These are phyloP conservation scores for Echium plantagineum DNA, from an alignment of 257 asterid genomes.

Conservation along the genomic window DNA sequence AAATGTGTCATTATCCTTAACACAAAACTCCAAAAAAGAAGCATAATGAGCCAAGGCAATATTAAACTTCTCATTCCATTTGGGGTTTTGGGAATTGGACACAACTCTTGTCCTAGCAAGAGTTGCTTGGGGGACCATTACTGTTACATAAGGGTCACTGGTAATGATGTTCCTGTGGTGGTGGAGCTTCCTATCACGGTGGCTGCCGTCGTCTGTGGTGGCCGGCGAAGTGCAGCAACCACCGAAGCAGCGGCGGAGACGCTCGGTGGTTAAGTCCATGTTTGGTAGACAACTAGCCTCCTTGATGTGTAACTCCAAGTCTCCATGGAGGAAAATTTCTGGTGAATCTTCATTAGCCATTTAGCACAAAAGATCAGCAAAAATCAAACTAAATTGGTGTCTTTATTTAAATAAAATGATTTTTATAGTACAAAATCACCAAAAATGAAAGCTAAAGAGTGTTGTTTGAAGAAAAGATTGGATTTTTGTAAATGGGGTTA, in stretches of 20 bases:
- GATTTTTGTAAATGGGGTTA: too few relatives aligned
- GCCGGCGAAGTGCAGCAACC: conserved; percentile 39
- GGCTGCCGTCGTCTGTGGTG: conserved; percentile 13
- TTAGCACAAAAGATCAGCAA: background rate
- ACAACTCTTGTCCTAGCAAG: conserved; percentile 84
- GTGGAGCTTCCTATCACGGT: conserved; percentile 29
- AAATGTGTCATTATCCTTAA: conserved; percentile 69
- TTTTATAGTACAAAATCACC: too few relatives aligned
- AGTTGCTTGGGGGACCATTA: conserved; percentile 59
- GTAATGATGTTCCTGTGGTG: conserved; percentile 62
- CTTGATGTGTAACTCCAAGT: conserved; percentile 47
- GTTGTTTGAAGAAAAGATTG: too few relatives aligned
- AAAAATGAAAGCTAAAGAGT: too few relatives aligned
- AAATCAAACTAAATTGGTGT: too few relatives aligned
- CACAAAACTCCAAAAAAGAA: conserved; percentile 40
- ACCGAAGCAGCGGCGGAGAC: conserved; percentile 53
- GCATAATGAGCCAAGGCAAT: conserved; percentile 59
- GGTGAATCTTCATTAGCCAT: conserved; percentile 35
- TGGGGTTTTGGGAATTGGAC: conserved; percentile 57
- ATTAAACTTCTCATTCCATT: conserved; percentile 54
- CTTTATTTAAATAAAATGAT: too few relatives aligned
- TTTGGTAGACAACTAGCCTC: conserved; percentile 77
- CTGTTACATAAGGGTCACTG: conserved; percentile 77
- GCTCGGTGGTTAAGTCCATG: conserved; percentile 67
- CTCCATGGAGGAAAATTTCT: conserved; percentile 51